Evolutionary conservation across 2,329 filamentous ascomycete species (phyloP).

Genomic region (Xenoacremonium recifei): DNA sequence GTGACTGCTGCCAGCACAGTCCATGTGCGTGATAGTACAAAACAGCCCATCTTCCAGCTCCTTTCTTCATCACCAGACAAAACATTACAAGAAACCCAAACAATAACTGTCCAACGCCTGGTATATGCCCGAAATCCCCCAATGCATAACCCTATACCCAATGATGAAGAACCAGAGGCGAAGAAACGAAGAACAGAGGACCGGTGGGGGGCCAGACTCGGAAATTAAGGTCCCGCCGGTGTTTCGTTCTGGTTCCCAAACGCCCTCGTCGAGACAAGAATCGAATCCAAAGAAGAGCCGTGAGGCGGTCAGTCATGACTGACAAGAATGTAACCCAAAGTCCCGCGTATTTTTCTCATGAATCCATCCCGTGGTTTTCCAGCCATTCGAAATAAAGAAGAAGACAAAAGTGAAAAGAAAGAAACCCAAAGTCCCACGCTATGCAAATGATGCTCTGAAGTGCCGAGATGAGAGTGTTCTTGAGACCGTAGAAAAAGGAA

Average conservation of each 20-base stretch:
- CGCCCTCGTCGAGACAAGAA: constrained; percentile 3
- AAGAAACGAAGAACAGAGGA: constrained; percentile 2
- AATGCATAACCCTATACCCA: constrained; percentile 9
- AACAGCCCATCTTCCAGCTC: too few relatives aligned
- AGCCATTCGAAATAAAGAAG: constrained; percentile 16
- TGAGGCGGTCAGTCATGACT: constrained; percentile 25
- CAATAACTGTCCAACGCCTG: constrained; percentile 16
- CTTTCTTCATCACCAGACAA: neutral
- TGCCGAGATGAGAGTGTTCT: constrained; percentile 8
- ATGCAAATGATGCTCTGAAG: constrained; percentile 19
- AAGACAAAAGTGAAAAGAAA: constrained; percentile 9
- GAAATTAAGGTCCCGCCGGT: constrained; percentile 6
- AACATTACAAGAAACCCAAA: constrained; percentile 6
- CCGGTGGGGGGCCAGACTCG: constrained; percentile 1
- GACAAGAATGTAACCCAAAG: constrained; percentile 23
- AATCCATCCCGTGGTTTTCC: constrained; percentile 12
- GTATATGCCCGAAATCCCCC: constrained; percentile 17
- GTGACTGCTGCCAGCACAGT: constrained; percentile 17
- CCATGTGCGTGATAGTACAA: constrained; percentile 18
- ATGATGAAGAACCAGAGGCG: constrained; percentile 8
- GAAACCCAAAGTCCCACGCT: constrained; percentile 24
- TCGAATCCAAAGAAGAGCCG: constrained; percentile 21
- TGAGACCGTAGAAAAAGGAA: constrained; percentile 7
- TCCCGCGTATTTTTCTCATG: constrained; percentile 9
- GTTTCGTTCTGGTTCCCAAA: constrained; percentile 3